A percentile compares a stretch with the other conserved stretches of the same genome.
Conservation (phyloP, 139 green algal genomes). For the Ulvella scutata region DNA sequence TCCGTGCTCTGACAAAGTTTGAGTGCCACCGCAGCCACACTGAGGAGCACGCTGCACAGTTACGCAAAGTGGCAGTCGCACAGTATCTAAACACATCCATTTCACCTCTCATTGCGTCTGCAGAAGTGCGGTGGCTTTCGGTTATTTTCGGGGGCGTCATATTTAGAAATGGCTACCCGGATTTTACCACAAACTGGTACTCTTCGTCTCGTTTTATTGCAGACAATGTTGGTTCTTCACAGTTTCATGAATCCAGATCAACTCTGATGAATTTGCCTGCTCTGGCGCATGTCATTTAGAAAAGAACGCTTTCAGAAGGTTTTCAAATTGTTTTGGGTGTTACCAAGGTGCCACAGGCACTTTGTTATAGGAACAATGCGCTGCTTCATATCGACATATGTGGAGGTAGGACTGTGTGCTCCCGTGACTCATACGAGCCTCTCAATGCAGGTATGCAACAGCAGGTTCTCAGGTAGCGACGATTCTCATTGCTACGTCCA, state of each 20-base stretch:
- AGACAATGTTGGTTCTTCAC: too few relatives aligned
- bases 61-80: neutral
- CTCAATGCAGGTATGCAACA: neutral
- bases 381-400: too few relatives aligned
- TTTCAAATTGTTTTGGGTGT: too few relatives aligned
- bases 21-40: constrained; percentile 1
- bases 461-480: neutral
- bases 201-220: too few relatives aligned
- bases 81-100: neutral
- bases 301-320: too few relatives aligned
- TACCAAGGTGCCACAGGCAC: too few relatives aligned
- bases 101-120: neutral
- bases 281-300: too few relatives aligned
- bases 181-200: neutral
- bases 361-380: too few relatives aligned
- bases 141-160: neutral
- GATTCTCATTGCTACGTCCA: neutral
- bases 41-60: constrained; percentile 1
- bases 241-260: too few relatives aligned
- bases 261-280: too few relatives aligned
- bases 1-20: neutral
- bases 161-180: neutral
- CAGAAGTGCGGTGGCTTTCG: neutral
- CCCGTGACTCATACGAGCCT: too few relatives aligned
- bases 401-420: too few relatives aligned